Percentiles rank a stretch among this genome's conserved stretches.
Conservation (phyloP, 176 grass and related monocot genomes). For the Musa itinerans region DNA sequence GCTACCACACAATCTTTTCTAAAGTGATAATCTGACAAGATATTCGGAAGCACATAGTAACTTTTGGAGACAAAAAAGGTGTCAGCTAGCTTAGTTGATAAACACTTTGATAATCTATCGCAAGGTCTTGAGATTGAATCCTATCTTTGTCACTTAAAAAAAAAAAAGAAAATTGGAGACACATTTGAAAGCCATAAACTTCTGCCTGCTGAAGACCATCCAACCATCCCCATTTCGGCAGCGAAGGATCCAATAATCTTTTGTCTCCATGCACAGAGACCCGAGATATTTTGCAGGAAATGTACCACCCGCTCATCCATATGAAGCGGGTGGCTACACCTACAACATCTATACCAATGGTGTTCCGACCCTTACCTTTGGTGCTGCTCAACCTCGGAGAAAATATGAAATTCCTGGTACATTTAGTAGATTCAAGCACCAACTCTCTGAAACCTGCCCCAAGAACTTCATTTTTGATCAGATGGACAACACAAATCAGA, state of each 20-base stretch:
- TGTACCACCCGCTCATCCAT: constrained; percentile 20
- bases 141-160: no score
- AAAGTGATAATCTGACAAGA: neutral
- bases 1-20: neutral
- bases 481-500: constrained; percentile 28
- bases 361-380: constrained; percentile 16
- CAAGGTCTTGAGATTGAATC: no score
- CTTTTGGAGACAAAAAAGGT: no score
- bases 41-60: neutral
- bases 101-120: no score
- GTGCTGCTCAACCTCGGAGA: constrained; percentile 10
- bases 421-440: constrained; percentile 33
- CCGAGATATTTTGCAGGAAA: constrained; percentile 34
- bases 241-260: neutral
- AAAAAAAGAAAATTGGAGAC: no score
- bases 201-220: neutral
- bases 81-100: no score
- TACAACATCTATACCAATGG: constrained; percentile 25
- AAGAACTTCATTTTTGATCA: constrained; percentile 69
- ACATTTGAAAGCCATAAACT: neutral
- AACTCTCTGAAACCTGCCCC: constrained; percentile 55
- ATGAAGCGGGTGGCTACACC: constrained; percentile 28
- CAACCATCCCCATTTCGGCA: neutral
- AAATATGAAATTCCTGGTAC: constrained; percentile 25
- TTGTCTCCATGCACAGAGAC: constrained; percentile 52